phyloP scores from a whole-genome alignment of 768 basidiomycete genomes.

The Dictyophora rubrovolvata region DNA sequence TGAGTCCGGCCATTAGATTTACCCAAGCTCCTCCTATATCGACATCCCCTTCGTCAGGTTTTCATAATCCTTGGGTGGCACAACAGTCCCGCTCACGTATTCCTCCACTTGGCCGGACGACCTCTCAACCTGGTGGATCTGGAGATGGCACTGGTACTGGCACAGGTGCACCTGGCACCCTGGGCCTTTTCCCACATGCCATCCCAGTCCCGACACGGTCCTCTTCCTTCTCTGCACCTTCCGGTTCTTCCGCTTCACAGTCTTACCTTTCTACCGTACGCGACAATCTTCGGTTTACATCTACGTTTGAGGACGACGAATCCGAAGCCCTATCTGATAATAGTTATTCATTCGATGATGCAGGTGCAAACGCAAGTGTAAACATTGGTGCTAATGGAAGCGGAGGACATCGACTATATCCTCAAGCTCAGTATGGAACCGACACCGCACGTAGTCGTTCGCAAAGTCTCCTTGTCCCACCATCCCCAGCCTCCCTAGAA shows the following conservation, averaged over 20 bases:
- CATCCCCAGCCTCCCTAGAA: constrained; percentile 36
- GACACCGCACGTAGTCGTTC: constrained; percentile 67
- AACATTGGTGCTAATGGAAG: not conserved
- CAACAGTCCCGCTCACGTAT: constrained; percentile 27
- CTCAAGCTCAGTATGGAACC: constrained; percentile 30
- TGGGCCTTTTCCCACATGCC: constrained; percentile 27
- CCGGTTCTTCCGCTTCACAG: constrained; percentile 31
- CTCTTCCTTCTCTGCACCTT: constrained; percentile 54
- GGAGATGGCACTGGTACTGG: constrained; percentile 4
- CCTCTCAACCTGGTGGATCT: constrained; percentile 5
- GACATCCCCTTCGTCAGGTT: not conserved
- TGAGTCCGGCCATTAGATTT: constrained; percentile 32
- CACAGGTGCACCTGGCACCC: constrained; percentile 7
- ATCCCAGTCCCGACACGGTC: constrained; percentile 53
- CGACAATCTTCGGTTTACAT: constrained; percentile 48
- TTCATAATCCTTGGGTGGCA: not conserved
- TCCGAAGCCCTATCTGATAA: constrained; percentile 50
- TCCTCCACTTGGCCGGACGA: constrained; percentile 10
- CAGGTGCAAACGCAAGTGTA: not conserved
- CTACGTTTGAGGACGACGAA: constrained; percentile 78
- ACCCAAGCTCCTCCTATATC: constrained; percentile 24
- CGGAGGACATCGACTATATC: constrained; percentile 7
- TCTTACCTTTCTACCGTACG: constrained; percentile 55
- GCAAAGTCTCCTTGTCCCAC: constrained; percentile 53
- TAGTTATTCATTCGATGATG: constrained; percentile 8